These are phyloP conservation scores for Botrytis fabae DNA, from an alignment of 2,329 filamentous ascomycete genomes.

Conservation along the genomic window DNA sequence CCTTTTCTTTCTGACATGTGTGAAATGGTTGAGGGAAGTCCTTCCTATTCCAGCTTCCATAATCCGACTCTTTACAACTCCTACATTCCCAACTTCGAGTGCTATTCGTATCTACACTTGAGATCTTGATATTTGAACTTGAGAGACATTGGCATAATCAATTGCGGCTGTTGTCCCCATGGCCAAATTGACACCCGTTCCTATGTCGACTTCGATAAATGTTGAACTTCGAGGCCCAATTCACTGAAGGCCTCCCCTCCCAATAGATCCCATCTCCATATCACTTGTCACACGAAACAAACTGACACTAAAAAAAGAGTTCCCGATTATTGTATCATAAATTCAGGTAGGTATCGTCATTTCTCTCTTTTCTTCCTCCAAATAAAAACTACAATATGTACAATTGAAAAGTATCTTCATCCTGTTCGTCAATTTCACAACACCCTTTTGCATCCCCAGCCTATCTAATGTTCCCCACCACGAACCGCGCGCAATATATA, in stretches of 20 bases:
- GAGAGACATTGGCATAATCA: neutral
- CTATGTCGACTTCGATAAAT: neutral
- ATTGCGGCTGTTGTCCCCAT: neutral
- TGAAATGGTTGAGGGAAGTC: neutral
- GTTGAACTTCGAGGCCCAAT: neutral
- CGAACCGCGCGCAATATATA: conserved; percentile 6
- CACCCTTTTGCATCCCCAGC: neutral
- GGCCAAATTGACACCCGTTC: neutral
- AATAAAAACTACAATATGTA: conserved; percentile 12
- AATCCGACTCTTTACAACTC: neutral
- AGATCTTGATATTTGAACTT: neutral
- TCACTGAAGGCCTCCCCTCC: neutral
- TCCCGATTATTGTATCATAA: neutral
- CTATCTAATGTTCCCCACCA: neutral
- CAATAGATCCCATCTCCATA: neutral
- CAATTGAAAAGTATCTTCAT: conserved; percentile 4
- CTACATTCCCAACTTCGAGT: neutral
- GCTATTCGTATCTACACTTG: neutral
- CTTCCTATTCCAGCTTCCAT: neutral
- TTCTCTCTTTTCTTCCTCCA: neutral
- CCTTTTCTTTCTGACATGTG: neutral
- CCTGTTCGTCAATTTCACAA: neutral
- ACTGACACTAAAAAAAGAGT: neutral
- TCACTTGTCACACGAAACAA: neutral
- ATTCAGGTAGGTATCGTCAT: neutral